These are phyloP conservation scores for Colletotrichum orbiculare DNA, from an alignment of 2,329 filamentous ascomycete genomes.

Conservation along the genomic window DNA sequence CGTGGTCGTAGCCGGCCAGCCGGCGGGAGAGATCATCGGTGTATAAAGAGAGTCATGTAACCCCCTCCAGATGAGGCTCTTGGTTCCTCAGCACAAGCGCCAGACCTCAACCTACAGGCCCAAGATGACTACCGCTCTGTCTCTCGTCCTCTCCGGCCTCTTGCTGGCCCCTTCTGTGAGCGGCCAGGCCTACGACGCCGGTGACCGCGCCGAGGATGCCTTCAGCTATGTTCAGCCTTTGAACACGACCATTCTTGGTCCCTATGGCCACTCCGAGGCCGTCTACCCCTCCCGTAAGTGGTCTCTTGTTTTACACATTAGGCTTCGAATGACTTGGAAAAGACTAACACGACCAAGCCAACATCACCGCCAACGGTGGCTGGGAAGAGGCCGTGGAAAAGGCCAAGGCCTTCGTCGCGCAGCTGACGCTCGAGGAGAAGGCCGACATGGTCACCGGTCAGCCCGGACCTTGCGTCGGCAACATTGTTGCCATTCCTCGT, in stretches of 20 bases:
- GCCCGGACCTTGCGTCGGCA: conserved; percentile 48
- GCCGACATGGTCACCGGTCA: conserved; percentile 48
- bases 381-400: conserved; percentile 51
- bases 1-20: not conserved
- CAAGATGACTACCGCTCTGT: conserved; percentile 50
- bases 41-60: conserved; percentile 26
- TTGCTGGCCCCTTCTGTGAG: conserved; percentile 42
- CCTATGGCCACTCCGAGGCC: conserved; percentile 51
- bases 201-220: conserved; percentile 41
- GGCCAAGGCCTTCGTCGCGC: conserved; percentile 46
- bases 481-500: conserved; percentile 51
- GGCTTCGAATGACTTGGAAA: not conserved
- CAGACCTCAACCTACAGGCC: conserved; percentile 24
- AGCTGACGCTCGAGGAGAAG: conserved; percentile 46
- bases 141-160: conserved; percentile 54
- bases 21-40: not conserved
- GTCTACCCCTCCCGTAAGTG: conserved; percentile 51
- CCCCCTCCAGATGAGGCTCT: not conserved
- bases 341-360: conserved; percentile 44
- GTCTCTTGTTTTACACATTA: not conserved
- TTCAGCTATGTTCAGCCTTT: conserved; percentile 54
- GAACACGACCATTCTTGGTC: conserved; percentile 53
- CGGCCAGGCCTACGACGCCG: conserved; percentile 42
- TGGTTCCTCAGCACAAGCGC: conserved; percentile 29
- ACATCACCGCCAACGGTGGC: conserved; percentile 47